Conservation (phyloP, 768 basidiomycete genomes). For the Phanerochaete sordida region DNA sequence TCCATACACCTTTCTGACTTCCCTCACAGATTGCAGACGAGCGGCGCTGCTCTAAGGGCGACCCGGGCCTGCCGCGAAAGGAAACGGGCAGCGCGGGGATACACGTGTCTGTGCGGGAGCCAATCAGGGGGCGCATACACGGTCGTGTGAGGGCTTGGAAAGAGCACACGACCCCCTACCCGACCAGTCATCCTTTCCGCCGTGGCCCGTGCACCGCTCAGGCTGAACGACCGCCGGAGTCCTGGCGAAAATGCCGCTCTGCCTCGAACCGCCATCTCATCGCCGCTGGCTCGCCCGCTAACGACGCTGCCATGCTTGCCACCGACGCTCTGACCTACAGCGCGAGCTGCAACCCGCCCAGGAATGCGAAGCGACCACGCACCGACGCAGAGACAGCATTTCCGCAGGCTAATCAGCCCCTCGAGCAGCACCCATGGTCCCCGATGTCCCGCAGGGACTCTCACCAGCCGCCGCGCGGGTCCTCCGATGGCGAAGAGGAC, state of each 20-base stretch:
- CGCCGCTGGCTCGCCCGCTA: neutral
- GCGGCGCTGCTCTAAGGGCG: neutral
- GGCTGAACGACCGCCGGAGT: neutral
- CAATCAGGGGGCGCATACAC: conserved; percentile 20
- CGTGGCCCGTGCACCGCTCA: neutral
- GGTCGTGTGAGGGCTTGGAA: conserved; percentile 27
- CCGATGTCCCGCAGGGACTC: conserved; percentile 20
- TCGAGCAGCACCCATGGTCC: conserved; percentile 12
- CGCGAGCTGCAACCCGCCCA: conserved; percentile 41
- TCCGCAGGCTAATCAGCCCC: neutral
- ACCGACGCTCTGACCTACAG: conserved; percentile 27
- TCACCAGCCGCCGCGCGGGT: neutral
- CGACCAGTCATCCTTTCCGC: conserved; percentile 12
- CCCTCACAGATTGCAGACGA: neutral
- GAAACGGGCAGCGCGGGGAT: neutral
- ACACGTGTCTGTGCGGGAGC: conserved; percentile 24
- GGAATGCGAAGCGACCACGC: conserved; percentile 41
- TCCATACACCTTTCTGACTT: neutral
- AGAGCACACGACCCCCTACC: conserved; percentile 23
- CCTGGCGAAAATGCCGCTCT: neutral
- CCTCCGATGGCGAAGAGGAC: conserved; percentile 10
- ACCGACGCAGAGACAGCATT: conserved; percentile 7
- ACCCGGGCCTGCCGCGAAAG: neutral
- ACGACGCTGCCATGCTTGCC: neutral
- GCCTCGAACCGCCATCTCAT: neutral